Base-by-base conservation (phyloP, 2,329 filamentous ascomycete species). In the Chaetoscypha palmicola region DNA sequence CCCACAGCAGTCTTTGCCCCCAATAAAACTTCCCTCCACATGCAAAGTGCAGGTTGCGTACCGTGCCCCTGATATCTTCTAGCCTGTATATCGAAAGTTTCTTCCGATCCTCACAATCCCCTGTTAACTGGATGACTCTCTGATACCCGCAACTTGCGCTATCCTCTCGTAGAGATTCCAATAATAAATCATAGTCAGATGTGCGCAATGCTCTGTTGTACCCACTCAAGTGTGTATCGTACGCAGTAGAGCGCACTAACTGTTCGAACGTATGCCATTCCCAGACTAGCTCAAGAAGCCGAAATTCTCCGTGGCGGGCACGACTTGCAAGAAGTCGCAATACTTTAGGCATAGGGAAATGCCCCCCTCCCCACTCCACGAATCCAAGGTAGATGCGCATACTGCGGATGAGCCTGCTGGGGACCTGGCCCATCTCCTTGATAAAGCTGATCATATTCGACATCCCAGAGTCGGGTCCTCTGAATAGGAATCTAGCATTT, bases 401-500 rank as follows among this genome's bases (percentile, higher is more conserved):
- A n/a, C 17, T 8, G 7, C 17, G 19, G 7, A 43, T 31, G 4
- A 37, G 12, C 10, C 41, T 20, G 10, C 19, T 24, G 8, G 41
- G 17, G 2, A 31, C 38, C 17, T 45, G 46, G 2, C 49, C 49
- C 43, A 51, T 51, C 1, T 17, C 41, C 30, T 49, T 51, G 16
- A 51, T 32, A 1, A 36, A 41, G 2, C 40, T 32, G 14, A 26
- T 23, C 17, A 16, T 20, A 17, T 42, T 17, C 10, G 28, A 17
- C 5, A 23, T 10, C 9, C 19, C 12, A 10, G 11, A 16, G 5
- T 26, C n/a, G 40, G 41, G 37, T 9, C 23, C 19, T 2, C 21
- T 16, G 35, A 43, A 43, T n/a, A 16, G 32, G 35, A 57, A 50
- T 3, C 40, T 51, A 22, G 50, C 55, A 10, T 32, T 26, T 5